These are phyloP conservation scores for Simmondsia chinensis DNA, from an alignment of 148 eudicot species.

Conservation along the genomic window DNA sequence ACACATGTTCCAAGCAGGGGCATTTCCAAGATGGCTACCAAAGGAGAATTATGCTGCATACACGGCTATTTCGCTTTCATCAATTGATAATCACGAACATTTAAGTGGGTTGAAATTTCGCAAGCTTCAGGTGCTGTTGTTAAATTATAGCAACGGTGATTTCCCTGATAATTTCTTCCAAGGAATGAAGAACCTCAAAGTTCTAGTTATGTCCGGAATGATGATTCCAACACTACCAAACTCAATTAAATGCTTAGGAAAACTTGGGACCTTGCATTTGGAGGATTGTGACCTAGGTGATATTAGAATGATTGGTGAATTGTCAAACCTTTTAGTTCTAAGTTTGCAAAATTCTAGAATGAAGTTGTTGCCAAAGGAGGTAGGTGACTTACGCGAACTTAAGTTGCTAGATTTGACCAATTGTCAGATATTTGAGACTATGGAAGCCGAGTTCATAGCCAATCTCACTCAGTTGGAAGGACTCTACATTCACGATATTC, in stretches of 20 bases:
- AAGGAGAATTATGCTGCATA: no score
- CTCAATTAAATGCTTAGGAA: neutral
- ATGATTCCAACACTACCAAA: neutral
- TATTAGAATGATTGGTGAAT: neutral
- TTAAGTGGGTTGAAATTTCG: no score
- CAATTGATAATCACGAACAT: neutral
- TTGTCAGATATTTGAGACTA: neutral
- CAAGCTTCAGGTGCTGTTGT: neutral
- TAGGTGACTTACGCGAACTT: neutral
- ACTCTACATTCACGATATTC: neutral
- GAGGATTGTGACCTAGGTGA: conserved; percentile 1
- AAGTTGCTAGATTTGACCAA: neutral
- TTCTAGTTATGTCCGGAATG: neutral
- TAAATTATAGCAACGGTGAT: neutral
- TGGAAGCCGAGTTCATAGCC: neutral
- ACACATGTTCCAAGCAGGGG: no score
- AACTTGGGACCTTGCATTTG: neutral
- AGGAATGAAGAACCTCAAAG: neutral
- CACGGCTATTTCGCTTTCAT: neutral
- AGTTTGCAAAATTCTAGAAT: neutral
- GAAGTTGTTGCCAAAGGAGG: neutral
- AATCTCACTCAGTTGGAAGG: neutral
- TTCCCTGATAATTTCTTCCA: neutral
- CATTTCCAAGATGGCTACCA: no score
- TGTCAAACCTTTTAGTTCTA: neutral